Conservation (phyloP, 768 basidiomycete genomes). For the Russula brevipes region DNA sequence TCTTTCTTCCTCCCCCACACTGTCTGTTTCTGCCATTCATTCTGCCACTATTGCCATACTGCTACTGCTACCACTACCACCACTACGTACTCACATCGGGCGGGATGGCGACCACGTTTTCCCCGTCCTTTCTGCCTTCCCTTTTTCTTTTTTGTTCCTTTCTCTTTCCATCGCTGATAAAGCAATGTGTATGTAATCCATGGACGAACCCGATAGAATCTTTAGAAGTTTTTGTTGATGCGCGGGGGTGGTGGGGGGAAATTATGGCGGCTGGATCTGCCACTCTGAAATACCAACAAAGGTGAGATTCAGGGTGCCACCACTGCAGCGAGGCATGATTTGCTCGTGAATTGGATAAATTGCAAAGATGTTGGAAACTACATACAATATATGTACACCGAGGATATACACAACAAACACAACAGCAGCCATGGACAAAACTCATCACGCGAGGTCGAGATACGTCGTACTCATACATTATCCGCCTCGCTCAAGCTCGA, state of each 20-base stretch:
- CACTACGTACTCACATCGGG: constrained; percentile 8
- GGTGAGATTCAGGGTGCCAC: no score
- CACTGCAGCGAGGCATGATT: no score
- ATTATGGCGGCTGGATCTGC: no score
- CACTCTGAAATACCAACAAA: no score
- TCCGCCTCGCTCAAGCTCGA: neutral
- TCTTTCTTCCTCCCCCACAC: neutral
- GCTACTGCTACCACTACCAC: neutral
- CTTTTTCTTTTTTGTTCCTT: no score
- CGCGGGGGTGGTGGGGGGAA: neutral
- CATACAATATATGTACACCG: no score
- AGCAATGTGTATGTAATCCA: constrained; percentile 21
- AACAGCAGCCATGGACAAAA: no score
- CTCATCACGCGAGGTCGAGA: no score
- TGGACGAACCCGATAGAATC: constrained; percentile 15
- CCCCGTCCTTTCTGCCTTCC: neutral
- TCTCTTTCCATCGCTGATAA: neutral
- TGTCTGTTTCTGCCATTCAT: neutral
- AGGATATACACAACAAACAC: no score
- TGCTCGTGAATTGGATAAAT: no score
- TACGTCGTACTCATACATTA: neutral
- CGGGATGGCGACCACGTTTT: neutral
- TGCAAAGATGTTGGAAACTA: no score
- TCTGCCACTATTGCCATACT: neutral
- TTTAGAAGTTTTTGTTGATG: neutral